Evolutionary conservation across 225 moss, liverwort and hornwort species (phyloP).

Genomic region (Physcomitrium patens): DNA sequence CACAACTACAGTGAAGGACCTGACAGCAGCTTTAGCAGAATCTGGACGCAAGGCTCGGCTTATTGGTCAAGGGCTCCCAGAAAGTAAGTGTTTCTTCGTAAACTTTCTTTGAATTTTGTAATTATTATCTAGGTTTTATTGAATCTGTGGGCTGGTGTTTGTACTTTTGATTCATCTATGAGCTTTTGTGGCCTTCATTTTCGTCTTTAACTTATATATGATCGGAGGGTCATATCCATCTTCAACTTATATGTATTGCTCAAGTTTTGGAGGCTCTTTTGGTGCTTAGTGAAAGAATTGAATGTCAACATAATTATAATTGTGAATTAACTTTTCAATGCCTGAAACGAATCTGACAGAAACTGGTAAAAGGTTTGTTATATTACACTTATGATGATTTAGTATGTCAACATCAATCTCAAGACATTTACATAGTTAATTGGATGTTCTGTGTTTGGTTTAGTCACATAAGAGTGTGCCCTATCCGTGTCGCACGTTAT

Average conservation of each 20-base stretch:
- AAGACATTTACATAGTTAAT: background rate
- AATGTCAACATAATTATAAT: slow-evolving; percentile 12
- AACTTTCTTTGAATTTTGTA: background rate
- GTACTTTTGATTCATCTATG: slow-evolving; percentile 18
- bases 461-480: slow-evolving; percentile 18
- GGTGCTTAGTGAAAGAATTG: slow-evolving; percentile 5
- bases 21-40: slow-evolving; percentile 79
- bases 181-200: slow-evolving; percentile 13
- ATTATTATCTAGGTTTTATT: background rate
- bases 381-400: background rate
- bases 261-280: slow-evolving; percentile 20
- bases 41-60: slow-evolving; percentile 90
- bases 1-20: slow-evolving; percentile 64
- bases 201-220: slow-evolving; percentile 7
- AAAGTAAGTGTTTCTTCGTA: slow-evolving; percentile 52
- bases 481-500: slow-evolving; percentile 22
- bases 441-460: slow-evolving; percentile 21
- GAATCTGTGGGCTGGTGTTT: slow-evolving; percentile 13
- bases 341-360: slow-evolving; percentile 23
- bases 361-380: slow-evolving; percentile 24
- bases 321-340: background rate
- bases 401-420: slow-evolving; percentile 11
- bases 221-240: slow-evolving; percentile 12
- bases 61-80: slow-evolving; percentile 89
- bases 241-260: background rate